phyloP scores from a whole-genome alignment of 208 protist species.

The Trypanosoma caninum region DNA sequence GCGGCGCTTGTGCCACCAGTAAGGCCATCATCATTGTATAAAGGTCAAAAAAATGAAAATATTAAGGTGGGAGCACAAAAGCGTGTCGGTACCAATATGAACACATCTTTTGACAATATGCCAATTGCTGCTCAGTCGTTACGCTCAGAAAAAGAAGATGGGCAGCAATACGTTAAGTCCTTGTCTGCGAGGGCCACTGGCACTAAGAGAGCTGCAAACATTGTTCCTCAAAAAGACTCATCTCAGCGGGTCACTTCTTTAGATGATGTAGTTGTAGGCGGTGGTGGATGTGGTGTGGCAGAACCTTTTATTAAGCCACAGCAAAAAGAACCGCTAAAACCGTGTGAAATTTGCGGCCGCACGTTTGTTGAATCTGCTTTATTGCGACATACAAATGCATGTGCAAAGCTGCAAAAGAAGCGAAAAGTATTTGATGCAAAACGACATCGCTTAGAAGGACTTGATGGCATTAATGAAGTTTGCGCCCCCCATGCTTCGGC shows the following conservation, averaged over 20 bases:
- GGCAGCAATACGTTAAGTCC: too few relatives aligned
- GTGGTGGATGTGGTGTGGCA: conserved; percentile 23
- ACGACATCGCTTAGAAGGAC: conserved; percentile 56
- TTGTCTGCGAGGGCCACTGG: not conserved
- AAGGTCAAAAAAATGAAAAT: too few relatives aligned
- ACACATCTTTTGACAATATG: conserved; percentile 44
- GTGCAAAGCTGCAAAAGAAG: conserved; percentile 57
- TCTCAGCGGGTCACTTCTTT: not conserved
- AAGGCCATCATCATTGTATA: too few relatives aligned
- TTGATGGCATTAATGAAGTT: conserved; percentile 70
- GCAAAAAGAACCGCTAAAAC: conserved; percentile 42
- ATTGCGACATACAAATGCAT: conserved; percentile 56
- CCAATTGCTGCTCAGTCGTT: conserved; percentile 39
- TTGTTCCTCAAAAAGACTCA: not conserved
- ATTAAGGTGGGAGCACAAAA: not conserved
- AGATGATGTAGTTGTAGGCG: conserved; percentile 17
- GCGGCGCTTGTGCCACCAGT: too few relatives aligned
- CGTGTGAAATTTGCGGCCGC: conserved; percentile 63
- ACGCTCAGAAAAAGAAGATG: too few relatives aligned
- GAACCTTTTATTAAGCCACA: conserved; percentile 20
- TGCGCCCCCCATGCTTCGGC: conserved; percentile 2
- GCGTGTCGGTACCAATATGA: not conserved
- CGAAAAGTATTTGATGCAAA: conserved; percentile 73
- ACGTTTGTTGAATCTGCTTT: conserved; percentile 71
- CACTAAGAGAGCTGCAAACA: not conserved